phyloP scores from a whole-genome alignment of 257 asterid genomes.

The Haberlea rhodopensis region DNA sequence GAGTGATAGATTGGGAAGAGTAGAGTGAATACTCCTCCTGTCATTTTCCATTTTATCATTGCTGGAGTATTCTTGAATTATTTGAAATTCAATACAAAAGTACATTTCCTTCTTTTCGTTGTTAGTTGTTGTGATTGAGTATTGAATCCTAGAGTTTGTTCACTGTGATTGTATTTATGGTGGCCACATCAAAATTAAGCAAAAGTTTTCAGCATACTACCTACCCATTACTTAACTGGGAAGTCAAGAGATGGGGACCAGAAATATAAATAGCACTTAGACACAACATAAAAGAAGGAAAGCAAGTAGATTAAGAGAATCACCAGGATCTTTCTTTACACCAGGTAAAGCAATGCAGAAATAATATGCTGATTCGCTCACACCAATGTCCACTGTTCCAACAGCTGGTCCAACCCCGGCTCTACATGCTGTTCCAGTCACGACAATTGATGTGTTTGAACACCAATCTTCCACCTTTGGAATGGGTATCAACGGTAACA shows the following conservation, averaged over 20 bases:
- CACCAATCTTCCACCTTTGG: constrained; percentile 42
- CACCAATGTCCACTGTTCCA: constrained; percentile 73
- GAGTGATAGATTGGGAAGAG: background rate
- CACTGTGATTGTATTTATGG: too few relatives aligned
- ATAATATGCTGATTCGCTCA: constrained; percentile 58
- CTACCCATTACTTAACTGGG: background rate
- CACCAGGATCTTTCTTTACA: constrained; percentile 84
- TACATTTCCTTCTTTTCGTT: too few relatives aligned
- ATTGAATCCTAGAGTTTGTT: too few relatives aligned
- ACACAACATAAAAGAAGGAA: background rate
- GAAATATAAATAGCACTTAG: background rate
- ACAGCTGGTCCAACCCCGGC: constrained; percentile 63
- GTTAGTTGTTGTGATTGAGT: too few relatives aligned
- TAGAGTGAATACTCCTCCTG: too few relatives aligned
- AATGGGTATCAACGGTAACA: constrained; percentile 57
- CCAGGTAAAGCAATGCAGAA: constrained; percentile 90
- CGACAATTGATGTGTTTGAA: constrained; percentile 36
- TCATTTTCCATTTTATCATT: too few relatives aligned
- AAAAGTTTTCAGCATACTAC: background rate
- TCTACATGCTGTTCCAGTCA: constrained; percentile 62
- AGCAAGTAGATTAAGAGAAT: background rate
- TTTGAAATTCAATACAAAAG: too few relatives aligned
- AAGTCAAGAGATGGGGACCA: background rate
- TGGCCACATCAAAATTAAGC: too few relatives aligned
- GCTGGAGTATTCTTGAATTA: too few relatives aligned